These are phyloP conservation scores for Phellopilus nigrolimitatus DNA, from an alignment of 1,284 basidiomycete species.

Conservation along the genomic window DNA sequence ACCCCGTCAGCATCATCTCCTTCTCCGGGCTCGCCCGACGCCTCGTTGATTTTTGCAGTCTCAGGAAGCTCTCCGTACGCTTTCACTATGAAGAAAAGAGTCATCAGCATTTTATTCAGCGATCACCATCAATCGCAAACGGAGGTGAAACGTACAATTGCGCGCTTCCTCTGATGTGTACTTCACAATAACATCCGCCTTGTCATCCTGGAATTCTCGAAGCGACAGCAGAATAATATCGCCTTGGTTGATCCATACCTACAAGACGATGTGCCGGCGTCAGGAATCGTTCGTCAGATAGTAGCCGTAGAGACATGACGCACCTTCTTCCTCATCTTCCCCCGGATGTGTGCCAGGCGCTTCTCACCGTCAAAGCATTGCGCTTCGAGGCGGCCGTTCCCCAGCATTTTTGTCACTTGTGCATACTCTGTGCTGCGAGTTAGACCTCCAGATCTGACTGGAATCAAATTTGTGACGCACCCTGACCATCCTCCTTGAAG, in stretches of 20 bases:
- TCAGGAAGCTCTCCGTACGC: constrained; percentile 97
- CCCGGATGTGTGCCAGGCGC: constrained; percentile 95
- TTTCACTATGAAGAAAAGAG: constrained; percentile 57
- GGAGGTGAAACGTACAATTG: constrained; percentile 49
- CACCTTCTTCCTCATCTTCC: constrained; percentile 99
- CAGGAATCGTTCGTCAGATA: constrained; percentile 73
- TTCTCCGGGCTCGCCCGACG: constrained; percentile 90
- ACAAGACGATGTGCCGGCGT: constrained; percentile 37
- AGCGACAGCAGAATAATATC: constrained; percentile 96
- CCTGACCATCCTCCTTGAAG: constrained; percentile 97
- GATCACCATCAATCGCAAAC: not conserved
- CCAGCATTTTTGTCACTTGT: constrained; percentile 98
- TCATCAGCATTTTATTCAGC: not conserved
- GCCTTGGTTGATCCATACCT: constrained; percentile 99
- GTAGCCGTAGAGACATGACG: constrained; percentile 52
- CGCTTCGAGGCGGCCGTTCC: constrained; percentile 95
- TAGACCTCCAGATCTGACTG: not conserved
- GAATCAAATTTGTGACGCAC: constrained; percentile 30
- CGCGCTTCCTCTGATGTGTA: constrained; percentile 95
- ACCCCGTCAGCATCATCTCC: constrained; percentile 68
- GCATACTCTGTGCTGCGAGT: constrained; percentile 74
- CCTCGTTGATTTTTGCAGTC: constrained; percentile 99
- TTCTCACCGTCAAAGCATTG: constrained; percentile 99
- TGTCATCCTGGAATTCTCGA: constrained; percentile 98
- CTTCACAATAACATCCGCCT: constrained; percentile 99